Evolutionary conservation across 345 rosid species (phyloP).

Genomic region (Streptanthus diversifolius): DNA sequence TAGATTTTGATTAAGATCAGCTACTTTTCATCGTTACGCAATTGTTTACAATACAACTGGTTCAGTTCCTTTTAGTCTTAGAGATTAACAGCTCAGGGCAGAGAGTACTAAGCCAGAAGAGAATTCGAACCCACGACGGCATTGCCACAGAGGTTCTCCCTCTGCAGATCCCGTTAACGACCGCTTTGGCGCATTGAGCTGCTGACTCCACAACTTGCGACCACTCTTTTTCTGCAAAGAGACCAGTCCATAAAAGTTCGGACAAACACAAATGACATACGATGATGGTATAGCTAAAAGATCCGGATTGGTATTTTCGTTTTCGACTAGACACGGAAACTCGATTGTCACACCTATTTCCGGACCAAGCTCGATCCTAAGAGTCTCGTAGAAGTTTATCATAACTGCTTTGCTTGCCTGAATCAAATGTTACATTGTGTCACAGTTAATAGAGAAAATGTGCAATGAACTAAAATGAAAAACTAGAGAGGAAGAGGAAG

Average conservation of each 20-base stretch:
- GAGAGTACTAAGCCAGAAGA: slow-evolving; percentile 38
- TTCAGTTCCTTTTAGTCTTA: slow-evolving; percentile 7
- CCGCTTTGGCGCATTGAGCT: slow-evolving; percentile 32
- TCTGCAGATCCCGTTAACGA: slow-evolving; percentile 44
- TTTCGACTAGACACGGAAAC: slow-evolving; percentile 49
- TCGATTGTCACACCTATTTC: slow-evolving; percentile 44
- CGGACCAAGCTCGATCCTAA: slow-evolving; percentile 47
- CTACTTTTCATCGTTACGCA: neutral
- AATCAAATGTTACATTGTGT: neutral
- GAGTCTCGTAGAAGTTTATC: slow-evolving; percentile 43
- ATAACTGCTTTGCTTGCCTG: slow-evolving; percentile 67
- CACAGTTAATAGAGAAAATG: neutral
- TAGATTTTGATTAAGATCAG: neutral
- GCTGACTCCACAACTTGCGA: slow-evolving; percentile 33
- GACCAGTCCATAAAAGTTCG: neutral
- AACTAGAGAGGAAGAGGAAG: neutral
- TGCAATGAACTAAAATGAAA: neutral
- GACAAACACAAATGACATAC: neutral
- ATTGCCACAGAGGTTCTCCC: slow-evolving; percentile 44
- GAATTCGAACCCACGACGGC: slow-evolving; percentile 46
- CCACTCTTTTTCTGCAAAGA: slow-evolving; percentile 24
- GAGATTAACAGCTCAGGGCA: slow-evolving; percentile 39
- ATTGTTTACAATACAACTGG: neutral
- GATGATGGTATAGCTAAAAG: slow-evolving; percentile 1
- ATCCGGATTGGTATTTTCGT: slow-evolving; percentile 39